phyloP scores from a whole-genome alignment of 768 basidiomycete genomes.

The Kwoniella sp. region DNA sequence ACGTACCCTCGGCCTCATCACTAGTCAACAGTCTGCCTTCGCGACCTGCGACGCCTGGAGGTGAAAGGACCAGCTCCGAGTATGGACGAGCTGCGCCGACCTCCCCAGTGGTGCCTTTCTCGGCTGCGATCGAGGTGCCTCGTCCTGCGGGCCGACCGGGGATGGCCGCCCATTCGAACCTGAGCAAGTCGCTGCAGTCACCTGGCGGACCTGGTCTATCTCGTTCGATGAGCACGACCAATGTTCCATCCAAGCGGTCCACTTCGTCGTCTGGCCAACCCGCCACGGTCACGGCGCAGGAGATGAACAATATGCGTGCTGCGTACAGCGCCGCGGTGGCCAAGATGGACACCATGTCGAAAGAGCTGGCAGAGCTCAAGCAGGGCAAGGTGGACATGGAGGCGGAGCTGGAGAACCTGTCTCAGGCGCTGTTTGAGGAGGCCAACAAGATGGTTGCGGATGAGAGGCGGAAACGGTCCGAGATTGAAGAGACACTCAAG shows the following conservation, averaged over 20 bases:
- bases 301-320: constrained; percentile 26
- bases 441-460: constrained; percentile 52
- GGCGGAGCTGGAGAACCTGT: constrained; percentile 47
- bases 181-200: constrained; percentile 7
- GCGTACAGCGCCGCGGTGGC: constrained; percentile 26
- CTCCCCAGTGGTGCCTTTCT: constrained; percentile 3
- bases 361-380: constrained; percentile 44
- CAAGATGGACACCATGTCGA: constrained; percentile 30
- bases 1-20: constrained; percentile 14
- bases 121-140: not conserved
- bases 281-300: constrained; percentile 8
- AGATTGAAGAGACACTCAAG: constrained; percentile 42
- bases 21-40: constrained; percentile 9
- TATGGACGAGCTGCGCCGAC: constrained; percentile 10
- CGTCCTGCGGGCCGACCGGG: not conserved
- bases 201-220: constrained; percentile 9
- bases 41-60: constrained; percentile 13
- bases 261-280: not conserved
- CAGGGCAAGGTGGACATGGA: constrained; percentile 49
- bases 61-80: constrained; percentile 11
- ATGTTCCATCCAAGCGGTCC: constrained; percentile 11
- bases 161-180: not conserved
- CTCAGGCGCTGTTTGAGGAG: constrained; percentile 50
- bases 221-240: constrained; percentile 15
- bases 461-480: constrained; percentile 40